phyloP scores from a whole-genome alignment of 257 asterid species.

The Plectranthus barbatus region DNA sequence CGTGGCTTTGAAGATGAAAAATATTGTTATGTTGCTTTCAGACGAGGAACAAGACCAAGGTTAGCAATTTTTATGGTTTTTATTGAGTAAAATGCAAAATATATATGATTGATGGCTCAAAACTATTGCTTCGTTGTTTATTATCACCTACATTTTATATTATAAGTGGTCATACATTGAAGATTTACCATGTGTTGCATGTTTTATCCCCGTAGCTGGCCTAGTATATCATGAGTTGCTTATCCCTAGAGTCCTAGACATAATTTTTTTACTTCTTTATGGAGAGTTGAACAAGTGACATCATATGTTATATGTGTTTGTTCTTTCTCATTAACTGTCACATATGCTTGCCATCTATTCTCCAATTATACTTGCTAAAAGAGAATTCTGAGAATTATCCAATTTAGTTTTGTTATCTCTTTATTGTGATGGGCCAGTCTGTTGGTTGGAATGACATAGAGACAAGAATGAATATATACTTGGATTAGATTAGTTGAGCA shows the following conservation, averaged over 20 bases:
- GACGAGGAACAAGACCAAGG: slow-evolving; percentile 92
- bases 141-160: not conserved
- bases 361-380: not conserved
- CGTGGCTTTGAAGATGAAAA: slow-evolving; percentile 97
- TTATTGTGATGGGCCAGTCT: not conserved
- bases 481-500: no score
- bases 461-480: no score
- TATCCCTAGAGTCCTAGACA: no score
- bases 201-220: not conserved
- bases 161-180: not conserved
- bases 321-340: not conserved
- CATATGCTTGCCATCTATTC: not conserved
- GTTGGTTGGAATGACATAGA: not conserved
- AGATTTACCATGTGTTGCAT: not conserved
- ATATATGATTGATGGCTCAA: not conserved
- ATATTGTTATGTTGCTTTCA: slow-evolving; percentile 69
- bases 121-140: not conserved
- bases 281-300: not conserved
- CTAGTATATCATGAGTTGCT: not conserved
- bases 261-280: not conserved
- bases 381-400: not conserved
- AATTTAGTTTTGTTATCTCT: not conserved
- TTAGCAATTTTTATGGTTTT: slow-evolving; percentile 18
- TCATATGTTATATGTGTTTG: not conserved
- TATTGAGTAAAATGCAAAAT: not conserved